These are phyloP conservation scores for Rhodotorula toruloides DNA, from an alignment of 768 basidiomycete genomes.

Conservation along the genomic window DNA sequence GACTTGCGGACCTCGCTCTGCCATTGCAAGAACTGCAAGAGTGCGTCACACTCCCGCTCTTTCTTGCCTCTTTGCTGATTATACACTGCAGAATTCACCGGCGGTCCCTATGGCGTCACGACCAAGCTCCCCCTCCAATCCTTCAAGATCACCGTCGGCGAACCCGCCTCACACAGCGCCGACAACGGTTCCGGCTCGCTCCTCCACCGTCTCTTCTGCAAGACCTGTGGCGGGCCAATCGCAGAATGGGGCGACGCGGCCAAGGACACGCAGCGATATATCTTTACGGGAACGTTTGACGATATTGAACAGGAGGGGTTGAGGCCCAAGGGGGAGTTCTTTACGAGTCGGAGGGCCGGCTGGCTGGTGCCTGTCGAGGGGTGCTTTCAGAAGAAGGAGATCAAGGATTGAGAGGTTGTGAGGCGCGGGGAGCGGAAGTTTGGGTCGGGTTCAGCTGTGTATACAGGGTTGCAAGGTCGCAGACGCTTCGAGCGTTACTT, in stretches of 20 bases:
- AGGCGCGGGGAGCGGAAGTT: no score
- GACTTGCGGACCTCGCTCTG: neutral
- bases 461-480: no score
- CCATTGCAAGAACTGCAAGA: constrained; percentile 4
- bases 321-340: constrained; percentile 4
- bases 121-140: neutral
- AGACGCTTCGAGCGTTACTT: no score
- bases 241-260: neutral
- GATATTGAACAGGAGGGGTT: neutral
- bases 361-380: neutral
- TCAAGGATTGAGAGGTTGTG: neutral
- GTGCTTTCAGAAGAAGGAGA: neutral
- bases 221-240: neutral
- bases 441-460: no score
- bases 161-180: neutral
- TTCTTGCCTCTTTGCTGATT: neutral
- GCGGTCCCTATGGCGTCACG: neutral
- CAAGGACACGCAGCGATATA: neutral
- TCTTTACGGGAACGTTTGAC: constrained; percentile 1
- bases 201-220: constrained; percentile 1
- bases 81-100: neutral
- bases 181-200: neutral
- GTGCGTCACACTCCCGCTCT: neutral
- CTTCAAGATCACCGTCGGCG: neutral
- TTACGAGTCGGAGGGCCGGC: neutral